Evolutionary conservation across 805 yeast species (phyloP).

Genomic region (Starmerella apis): DNA sequence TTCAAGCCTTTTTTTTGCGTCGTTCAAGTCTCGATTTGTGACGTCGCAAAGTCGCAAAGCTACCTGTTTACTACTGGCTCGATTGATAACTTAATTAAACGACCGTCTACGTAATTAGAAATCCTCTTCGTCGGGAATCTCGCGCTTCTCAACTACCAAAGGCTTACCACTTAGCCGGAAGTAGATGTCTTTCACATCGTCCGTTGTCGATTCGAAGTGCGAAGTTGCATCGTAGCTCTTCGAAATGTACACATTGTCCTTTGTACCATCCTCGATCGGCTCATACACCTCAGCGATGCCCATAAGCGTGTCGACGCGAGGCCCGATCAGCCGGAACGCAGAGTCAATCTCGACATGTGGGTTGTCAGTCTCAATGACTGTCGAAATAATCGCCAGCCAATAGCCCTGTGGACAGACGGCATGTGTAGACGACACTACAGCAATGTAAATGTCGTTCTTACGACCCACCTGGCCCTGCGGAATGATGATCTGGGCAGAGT

Average conservation of each 20-base stretch:
- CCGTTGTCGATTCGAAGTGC: constrained; percentile 92
- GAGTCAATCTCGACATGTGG: constrained; percentile 90
- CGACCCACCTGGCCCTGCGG: constrained; percentile 94
- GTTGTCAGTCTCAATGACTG: constrained; percentile 83
- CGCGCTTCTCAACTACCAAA: constrained; percentile 69
- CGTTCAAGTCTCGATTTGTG: no score
- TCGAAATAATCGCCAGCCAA: constrained; percentile 85
- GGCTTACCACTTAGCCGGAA: constrained; percentile 88
- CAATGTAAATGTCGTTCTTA: constrained; percentile 88
- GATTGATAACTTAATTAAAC: background rate
- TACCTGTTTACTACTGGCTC: no score
- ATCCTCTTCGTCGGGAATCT: constrained; percentile 47
- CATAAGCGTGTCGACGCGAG: constrained; percentile 72
- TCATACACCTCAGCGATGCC: constrained; percentile 86
- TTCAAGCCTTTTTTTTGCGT: no score
- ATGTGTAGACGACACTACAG: constrained; percentile 79
- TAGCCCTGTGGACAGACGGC: constrained; percentile 83
- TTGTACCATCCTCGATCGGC: constrained; percentile 73
- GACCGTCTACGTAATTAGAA: background rate
- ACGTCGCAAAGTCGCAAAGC: no score
- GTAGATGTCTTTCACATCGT: constrained; percentile 90
- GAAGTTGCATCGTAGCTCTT: constrained; percentile 88
- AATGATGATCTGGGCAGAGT: constrained; percentile 85
- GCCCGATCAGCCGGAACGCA: constrained; percentile 82
- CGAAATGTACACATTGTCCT: constrained; percentile 70